phyloP scores from a whole-genome alignment of 2,329 filamentous ascomycete species.

The Fusarium ramigenum region DNA sequence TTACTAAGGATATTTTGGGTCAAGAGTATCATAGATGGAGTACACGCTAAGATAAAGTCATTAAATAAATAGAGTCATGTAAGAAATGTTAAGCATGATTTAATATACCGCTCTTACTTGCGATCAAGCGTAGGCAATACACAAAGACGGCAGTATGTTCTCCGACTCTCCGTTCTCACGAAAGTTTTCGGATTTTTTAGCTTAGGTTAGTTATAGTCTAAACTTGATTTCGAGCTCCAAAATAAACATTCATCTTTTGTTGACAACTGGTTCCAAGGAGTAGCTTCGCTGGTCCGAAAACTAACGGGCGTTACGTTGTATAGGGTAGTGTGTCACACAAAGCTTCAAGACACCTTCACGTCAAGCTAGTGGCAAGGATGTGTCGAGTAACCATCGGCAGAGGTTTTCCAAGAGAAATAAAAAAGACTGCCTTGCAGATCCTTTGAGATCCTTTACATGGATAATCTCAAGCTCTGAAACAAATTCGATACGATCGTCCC shows the following conservation, averaged over 20 bases:
- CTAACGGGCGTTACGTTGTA: not conserved
- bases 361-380: not conserved
- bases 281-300: not conserved
- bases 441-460: not conserved
- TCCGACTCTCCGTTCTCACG: not conserved
- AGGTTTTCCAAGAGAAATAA: not conserved
- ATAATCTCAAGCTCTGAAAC: not conserved
- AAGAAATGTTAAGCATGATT: no score
- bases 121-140: accelerated
- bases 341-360: not conserved
- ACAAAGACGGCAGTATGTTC: accelerated
- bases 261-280: no score
- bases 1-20: accelerated
- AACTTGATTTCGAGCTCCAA: not conserved
- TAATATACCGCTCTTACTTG: accelerated
- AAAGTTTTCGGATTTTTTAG: accelerated
- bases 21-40: accelerated
- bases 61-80: accelerated
- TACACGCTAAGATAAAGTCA: no score
- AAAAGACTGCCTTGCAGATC: not conserved
- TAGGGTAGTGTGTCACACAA: not conserved
- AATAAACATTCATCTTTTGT: no score
- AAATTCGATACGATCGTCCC: not conserved
- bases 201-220: accelerated
- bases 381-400: not conserved